Conservation (phyloP, 2,329 filamentous ascomycete genomes). For the Colletotrichum acutatum region DNA sequence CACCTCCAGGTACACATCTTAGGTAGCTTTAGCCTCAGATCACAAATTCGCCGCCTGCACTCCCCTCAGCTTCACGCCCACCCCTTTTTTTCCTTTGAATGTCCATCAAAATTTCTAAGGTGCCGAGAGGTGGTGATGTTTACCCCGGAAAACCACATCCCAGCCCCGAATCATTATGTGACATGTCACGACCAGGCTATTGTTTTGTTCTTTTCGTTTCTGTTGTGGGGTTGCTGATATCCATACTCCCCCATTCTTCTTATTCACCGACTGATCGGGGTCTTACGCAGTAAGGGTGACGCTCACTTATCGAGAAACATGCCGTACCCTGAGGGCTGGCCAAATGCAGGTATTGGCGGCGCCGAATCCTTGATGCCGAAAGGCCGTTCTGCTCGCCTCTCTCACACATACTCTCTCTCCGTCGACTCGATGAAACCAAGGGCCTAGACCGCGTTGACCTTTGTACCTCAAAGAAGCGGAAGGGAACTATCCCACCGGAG, state of each 20-base stretch:
- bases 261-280: neutral
- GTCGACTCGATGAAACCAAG: neutral
- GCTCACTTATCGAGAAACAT: neutral
- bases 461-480: neutral
- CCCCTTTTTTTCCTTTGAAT: neutral
- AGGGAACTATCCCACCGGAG: neutral
- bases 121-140: neutral
- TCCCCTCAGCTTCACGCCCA: too few species aligned
- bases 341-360: neutral
- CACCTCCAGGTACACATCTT: neutral
- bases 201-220: too few species aligned
- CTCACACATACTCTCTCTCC: neutral
- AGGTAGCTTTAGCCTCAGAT: neutral
- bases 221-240: too few species aligned
- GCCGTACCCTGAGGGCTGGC: neutral
- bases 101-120: neutral
- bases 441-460: neutral
- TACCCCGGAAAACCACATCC: slow-evolving; percentile 11
- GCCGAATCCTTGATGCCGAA: neutral
- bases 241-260: too few species aligned
- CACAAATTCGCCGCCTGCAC: too few species aligned
- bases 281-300: too few species aligned
- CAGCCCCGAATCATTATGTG: neutral
- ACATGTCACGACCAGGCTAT: too few species aligned
- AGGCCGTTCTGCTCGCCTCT: neutral